Base-by-base conservation (phyloP, 306 rosid species). In the Pachyrhizus erosus region DNA sequence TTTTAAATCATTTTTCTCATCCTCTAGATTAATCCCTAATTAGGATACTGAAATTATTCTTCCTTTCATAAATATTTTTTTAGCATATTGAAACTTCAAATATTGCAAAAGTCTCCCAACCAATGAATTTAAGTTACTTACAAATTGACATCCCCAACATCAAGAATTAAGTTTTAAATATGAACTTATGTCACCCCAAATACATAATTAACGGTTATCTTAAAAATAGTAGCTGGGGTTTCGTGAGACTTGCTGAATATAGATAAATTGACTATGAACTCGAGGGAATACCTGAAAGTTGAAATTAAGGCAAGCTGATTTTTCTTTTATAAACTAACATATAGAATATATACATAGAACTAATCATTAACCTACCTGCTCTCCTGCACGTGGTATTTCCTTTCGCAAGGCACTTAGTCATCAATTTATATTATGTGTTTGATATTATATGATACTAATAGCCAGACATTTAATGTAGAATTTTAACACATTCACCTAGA, bases 311-410 rank as follows among this genome's bases (percentile, higher is more conserved):
- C 43, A 68, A 67, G 43, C 55, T 21, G 52, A 46, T 2, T 2
- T 33, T 2, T 33, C 0, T 45, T 45, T 13, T 2, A 2, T 45
- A 74, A 40, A 14, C 14, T 54, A 73, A 48, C 4, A 27, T 64
- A 46, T 77, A 3, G 5, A 14, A 42, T 34, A 42, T 11, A n/a
- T 3, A 14, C 52, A 2, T 48, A 11, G 29, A n/a, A 57, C 39
- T 40, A 52, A 65, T 51, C 9, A 74, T 75, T 46, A 40, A 82
- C 70, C 8, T 75, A 21, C 23, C 20, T 75, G 62, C 37, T 18
- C 34, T 55, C 18, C 21, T 8, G 70, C 76, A 26, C 76, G 76
- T 82, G 71, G 34, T 21, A 27, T 82, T 40, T 66, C 70, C 27
- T 24, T 37, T 51, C 26, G 37, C 45, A 27, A 14, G 65, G 11